phyloP scores from a whole-genome alignment of 225 moss, liverwort and hornwort genomes.

The Sphagnum contortum region DNA sequence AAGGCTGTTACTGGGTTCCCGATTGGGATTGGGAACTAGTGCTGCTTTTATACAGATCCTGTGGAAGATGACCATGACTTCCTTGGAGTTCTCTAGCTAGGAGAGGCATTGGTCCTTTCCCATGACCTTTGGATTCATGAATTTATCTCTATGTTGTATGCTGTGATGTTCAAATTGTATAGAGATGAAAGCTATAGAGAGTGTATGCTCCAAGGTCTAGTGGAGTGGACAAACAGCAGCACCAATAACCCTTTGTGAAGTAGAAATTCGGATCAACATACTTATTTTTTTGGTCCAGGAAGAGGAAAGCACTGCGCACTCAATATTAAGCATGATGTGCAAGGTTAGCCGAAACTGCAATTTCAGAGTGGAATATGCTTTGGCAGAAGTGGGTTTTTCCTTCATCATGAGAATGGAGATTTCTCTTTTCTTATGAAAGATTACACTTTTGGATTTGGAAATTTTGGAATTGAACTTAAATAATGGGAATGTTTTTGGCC shows the following conservation, averaged over 20 bases:
- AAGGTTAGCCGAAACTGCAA: conserved; percentile 83
- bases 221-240: conserved; percentile 88
- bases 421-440: too few relatives aligned
- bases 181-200: conserved; percentile 93
- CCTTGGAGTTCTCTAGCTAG: conserved; percentile 87
- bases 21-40: conserved; percentile 45
- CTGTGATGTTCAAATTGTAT: conserved; percentile 99
- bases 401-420: too few relatives aligned
- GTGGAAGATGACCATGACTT: conserved; percentile 85
- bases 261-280: conserved; percentile 96
- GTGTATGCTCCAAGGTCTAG: conserved; percentile 91
- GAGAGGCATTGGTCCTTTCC: conserved; percentile 78
- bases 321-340: conserved; percentile 86
- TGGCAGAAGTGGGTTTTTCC: conserved; percentile 56
- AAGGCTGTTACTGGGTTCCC: conserved; percentile 72
- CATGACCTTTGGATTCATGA: conserved; percentile 83
- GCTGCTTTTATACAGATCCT: conserved; percentile 47
- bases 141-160: conserved; percentile 93
- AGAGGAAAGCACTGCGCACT: conserved; percentile 94
- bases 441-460: too few relatives aligned
- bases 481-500: too few relatives aligned
- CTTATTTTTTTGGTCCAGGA: conserved; percentile 92
- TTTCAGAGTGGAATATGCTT: conserved; percentile 72
- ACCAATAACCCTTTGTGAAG: conserved; percentile 81
- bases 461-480: too few relatives aligned